These are phyloP conservation scores for Eucalyptus pauciflora DNA, from an alignment of 345 rosid species.

Conservation along the genomic window DNA sequence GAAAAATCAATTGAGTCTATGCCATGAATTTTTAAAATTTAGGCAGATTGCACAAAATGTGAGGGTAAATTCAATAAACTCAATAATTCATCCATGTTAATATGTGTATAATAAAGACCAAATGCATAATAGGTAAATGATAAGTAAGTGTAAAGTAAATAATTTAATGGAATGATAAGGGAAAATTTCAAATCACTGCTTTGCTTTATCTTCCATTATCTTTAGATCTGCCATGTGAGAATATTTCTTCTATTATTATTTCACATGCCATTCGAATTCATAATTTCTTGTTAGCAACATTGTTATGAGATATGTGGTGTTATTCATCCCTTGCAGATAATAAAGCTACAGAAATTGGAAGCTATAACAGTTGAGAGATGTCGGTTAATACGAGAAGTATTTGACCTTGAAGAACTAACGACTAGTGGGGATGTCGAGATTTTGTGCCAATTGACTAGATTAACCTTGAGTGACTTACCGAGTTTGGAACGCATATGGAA, in stretches of 20 bases:
- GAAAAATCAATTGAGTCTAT: no score
- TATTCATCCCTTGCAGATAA: background rate
- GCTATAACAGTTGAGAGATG: background rate
- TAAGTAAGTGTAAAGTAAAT: background rate
- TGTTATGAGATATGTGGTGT: background rate
- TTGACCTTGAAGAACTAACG: background rate
- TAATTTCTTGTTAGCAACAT: fast-evolving
- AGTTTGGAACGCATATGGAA: background rate
- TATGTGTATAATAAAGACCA: no score
- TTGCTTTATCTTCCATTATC: background rate
- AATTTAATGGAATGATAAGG: fast-evolving
- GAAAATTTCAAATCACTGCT: background rate
- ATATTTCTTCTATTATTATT: background rate
- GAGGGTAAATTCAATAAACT: no score
- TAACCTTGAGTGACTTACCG: background rate
- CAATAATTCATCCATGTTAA: fast-evolving
- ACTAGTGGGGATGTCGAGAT: background rate
- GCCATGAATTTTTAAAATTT: no score
- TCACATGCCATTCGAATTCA: background rate
- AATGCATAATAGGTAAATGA: background rate
- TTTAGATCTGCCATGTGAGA: fast-evolving
- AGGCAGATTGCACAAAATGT: no score
- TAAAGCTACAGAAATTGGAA: background rate
- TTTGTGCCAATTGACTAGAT: background rate
- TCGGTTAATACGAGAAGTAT: background rate